Base-by-base conservation (phyloP, 441 rosid genomes). In the Theobroma grandiflorum region DNA sequence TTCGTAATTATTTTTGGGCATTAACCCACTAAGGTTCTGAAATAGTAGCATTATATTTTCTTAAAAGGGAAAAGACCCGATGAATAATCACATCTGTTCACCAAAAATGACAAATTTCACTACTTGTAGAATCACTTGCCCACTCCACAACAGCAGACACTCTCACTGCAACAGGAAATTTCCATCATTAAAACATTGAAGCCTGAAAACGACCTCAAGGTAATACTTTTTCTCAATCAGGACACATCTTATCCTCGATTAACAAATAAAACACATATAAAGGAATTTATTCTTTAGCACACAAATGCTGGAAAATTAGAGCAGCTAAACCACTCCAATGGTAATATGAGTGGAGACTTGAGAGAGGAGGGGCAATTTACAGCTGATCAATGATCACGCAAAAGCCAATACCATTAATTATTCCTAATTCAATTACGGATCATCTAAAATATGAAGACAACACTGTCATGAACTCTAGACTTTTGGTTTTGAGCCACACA, bases 401-500 rank as follows among this genome's bases (percentile, higher is more conserved):
- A 58, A 26, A 43, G 45, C 18, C 69, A 16, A 40, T 58, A 42
- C 12, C 14, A 15, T 77, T 77, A 11, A 15, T 68, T 55, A 15
- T 77, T 77, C 65, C 65, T 22, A 37, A 2, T n/a, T 2, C 37
- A 38, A 22, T 61, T 8, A 31, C 3, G 31, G n/a, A 1, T 72
- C 68, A 43, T 43, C 87, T 90, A 94, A 84, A 96, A 96, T 88
- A 94, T 96, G 87, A 90, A 94, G 82, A 94, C 97, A 2, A 93
- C 99, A 64, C 97, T 96, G 89, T 96, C 99, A 75, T 96, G 99
- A 80, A 96, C 98, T 84, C 99, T 91, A 0, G 99, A 91, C 81
- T 96, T 96, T 86, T 96, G 99, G 85, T 95, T 95, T 90, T 95
- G 99, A 4, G 99, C 99, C 75, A 96, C 99, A 78, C 99, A 96